These are phyloP conservation scores for Moesziomyces antarcticus DNA, from an alignment of 1,284 basidiomycete species.

Conservation along the genomic window DNA sequence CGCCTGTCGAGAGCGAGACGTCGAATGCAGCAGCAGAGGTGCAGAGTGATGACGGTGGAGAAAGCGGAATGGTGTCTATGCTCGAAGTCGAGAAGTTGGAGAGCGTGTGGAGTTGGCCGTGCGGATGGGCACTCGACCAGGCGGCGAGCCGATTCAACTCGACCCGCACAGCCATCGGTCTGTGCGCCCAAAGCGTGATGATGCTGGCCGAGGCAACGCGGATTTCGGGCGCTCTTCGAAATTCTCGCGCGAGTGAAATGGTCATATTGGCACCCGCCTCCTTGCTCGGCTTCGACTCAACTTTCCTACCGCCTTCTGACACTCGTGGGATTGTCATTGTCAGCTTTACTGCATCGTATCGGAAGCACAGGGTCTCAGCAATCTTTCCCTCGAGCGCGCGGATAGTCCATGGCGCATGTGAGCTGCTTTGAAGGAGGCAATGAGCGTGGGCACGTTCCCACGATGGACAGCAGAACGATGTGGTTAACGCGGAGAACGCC, in stretches of 20 bases:
- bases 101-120: conserved; percentile 27
- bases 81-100: background rate
- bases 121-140: conserved; percentile 17
- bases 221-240: background rate
- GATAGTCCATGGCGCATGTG: no score
- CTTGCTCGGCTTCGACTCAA: no score
- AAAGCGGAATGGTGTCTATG: conserved; percentile 5
- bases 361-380: background rate
- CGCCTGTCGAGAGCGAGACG: no score
- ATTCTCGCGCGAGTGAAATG: conserved; percentile 25
- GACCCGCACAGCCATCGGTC: conserved; percentile 34
- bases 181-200: conserved; percentile 24
- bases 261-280: background rate
- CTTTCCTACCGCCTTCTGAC: no score
- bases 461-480: no score
- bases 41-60: background rate
- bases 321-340: no score
- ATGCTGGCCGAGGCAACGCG: background rate
- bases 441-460: no score
- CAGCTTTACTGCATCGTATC: no score
- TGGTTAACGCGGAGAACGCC: no score
- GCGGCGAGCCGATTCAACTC: conserved; percentile 10
- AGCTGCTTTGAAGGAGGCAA: no score
- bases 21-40: background rate
- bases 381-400: no score